Conservation (phyloP, 2,329 filamentous ascomycete species). For the Alternaria angustiovoidea region DNA sequence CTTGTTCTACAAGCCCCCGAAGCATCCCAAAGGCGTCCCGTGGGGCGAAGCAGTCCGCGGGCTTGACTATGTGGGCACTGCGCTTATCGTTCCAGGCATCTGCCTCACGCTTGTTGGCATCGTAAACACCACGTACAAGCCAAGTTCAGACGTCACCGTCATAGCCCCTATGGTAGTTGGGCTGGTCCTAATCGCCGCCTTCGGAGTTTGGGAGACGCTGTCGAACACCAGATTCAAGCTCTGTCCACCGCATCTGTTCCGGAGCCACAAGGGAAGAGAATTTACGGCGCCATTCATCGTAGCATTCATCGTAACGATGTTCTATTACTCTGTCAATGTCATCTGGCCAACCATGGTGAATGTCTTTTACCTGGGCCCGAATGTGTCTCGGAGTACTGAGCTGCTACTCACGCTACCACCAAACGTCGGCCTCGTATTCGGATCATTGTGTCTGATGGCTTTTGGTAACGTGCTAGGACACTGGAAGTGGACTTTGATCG, state of each 20-base stretch:
- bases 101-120: conserved; percentile 44
- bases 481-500: conserved; percentile 59
- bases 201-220: conserved; percentile 49
- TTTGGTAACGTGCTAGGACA: conserved; percentile 55
- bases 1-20: conserved; percentile 2
- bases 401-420: conserved; percentile 56
- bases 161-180: conserved; percentile 45
- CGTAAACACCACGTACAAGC: conserved; percentile 42
- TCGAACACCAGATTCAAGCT: conserved; percentile 41
- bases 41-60: conserved; percentile 34
- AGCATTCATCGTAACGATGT: conserved; percentile 60
- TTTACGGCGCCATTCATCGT: conserved; percentile 59
- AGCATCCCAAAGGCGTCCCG: conserved; percentile 3
- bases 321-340: conserved; percentile 60
- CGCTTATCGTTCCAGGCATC: conserved; percentile 41
- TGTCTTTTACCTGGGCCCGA: conserved; percentile 53
- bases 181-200: conserved; percentile 42
- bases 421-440: conserved; percentile 56
- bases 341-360: conserved; percentile 60
- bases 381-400: conserved; percentile 39
- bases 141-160: conserved; percentile 36
- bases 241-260: conserved; percentile 55
- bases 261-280: conserved; percentile 55
- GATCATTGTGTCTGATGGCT: conserved; percentile 53
- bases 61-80: conserved; percentile 42